Conservation (phyloP, 352 stramenopile genomes). For the Globisporangium rhizosaccharum region DNA sequence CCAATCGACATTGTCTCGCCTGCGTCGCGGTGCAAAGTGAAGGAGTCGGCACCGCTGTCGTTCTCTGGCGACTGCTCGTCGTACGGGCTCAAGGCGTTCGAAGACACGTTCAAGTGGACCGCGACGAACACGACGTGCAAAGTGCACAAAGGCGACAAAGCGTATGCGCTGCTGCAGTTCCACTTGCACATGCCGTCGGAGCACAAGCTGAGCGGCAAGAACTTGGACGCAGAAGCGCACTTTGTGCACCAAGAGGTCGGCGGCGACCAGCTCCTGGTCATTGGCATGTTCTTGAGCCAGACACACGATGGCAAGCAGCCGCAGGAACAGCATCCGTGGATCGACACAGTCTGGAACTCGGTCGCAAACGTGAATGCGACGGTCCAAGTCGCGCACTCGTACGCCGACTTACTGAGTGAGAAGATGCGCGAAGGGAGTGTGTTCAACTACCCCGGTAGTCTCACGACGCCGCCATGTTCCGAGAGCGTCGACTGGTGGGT, state of each 20-base stretch:
- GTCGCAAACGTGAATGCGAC: conserved; percentile 10
- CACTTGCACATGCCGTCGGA: conserved; percentile 41
- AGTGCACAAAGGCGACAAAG: conserved; percentile 15
- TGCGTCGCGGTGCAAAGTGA: neutral
- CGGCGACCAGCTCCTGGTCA: conserved; percentile 16
- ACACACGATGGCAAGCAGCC: neutral
- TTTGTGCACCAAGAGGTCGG: conserved; percentile 39
- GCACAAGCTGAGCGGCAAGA: conserved; percentile 30
- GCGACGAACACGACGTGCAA: conserved; percentile 8
- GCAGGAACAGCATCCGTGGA: conserved; percentile 6
- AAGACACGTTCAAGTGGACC: conserved; percentile 16
- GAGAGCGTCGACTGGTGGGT: conserved; percentile 69
- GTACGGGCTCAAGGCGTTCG: conserved; percentile 9
- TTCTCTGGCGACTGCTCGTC: conserved; percentile 16
- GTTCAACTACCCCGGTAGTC: conserved; percentile 71
- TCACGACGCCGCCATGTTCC: conserved; percentile 46
- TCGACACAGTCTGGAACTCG: conserved; percentile 14
- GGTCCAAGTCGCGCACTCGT: conserved; percentile 13
- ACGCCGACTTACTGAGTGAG: conserved; percentile 8
- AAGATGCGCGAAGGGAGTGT: conserved; percentile 18
- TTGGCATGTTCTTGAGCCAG: conserved; percentile 21
- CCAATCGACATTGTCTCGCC: conserved; percentile 12
- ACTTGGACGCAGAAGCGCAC: conserved; percentile 27
- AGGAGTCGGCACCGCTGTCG: conserved; percentile 6
- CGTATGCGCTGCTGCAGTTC: conserved; percentile 30